These are phyloP conservation scores for Dovyalis caffra DNA, from an alignment of 345 rosid genomes.

Conservation along the genomic window DNA sequence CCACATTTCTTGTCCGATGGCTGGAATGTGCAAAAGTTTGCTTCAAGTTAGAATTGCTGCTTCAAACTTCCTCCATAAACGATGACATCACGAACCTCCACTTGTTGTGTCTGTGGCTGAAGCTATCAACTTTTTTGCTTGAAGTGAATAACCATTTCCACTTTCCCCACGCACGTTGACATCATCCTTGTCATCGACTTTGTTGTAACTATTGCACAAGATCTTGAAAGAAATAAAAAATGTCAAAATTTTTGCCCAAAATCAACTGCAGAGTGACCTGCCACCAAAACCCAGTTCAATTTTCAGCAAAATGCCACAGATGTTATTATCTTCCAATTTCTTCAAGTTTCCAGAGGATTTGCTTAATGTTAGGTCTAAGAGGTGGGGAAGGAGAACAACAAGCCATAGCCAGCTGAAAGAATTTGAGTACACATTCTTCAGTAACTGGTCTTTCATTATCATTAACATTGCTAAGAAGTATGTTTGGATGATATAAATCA, in stretches of 20 bases:
- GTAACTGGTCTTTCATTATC: slow-evolving; percentile 34
- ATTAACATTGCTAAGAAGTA: slow-evolving; percentile 39
- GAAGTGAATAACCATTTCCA: neutral
- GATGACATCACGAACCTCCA: slow-evolving; percentile 12
- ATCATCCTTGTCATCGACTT: slow-evolving; percentile 7
- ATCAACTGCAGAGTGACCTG: slow-evolving; percentile 18
- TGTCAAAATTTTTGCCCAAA: slow-evolving; percentile 12
- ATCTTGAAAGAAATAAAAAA: neutral
- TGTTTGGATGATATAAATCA: slow-evolving; percentile 64
- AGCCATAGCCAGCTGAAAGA: slow-evolving; percentile 77
- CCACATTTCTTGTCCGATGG: slow-evolving; percentile 15
- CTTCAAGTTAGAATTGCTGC: slow-evolving; percentile 3
- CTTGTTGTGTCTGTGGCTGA: slow-evolving; percentile 20
- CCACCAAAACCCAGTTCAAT: slow-evolving; percentile 11
- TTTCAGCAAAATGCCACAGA: slow-evolving; percentile 6
- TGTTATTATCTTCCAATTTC: slow-evolving; percentile 47
- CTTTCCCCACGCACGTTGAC: slow-evolving; percentile 8
- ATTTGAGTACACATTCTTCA: slow-evolving; percentile 62
- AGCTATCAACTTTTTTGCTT: neutral
- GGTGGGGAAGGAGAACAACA: slow-evolving; percentile 90
- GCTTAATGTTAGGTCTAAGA: slow-evolving; percentile 67
- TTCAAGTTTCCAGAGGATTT: slow-evolving; percentile 67
- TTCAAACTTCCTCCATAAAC: slow-evolving; percentile 9
- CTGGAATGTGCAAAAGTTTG: slow-evolving; percentile 2
- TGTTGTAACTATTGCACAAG: neutral